Conservation (phyloP, 2,329 filamentous ascomycete species). For the Pseudopyricularia javanii region DNA sequence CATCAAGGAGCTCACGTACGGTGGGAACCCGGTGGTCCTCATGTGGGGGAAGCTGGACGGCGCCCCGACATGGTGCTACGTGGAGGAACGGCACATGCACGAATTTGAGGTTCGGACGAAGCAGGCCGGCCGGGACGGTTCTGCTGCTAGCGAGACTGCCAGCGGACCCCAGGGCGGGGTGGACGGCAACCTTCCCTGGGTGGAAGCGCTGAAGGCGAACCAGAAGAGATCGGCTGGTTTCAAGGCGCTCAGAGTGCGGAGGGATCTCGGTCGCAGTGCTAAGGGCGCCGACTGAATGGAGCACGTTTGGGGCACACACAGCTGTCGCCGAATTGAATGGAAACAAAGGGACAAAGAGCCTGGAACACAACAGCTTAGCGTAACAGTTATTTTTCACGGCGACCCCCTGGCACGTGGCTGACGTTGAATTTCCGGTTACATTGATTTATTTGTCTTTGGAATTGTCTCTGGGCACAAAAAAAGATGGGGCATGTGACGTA, state of each 20-base stretch:
- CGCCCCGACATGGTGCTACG: conserved; percentile 58
- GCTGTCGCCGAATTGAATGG: too few relatives aligned
- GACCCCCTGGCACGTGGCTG: too few relatives aligned
- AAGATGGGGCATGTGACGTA: too few relatives aligned
- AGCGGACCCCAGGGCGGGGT: neutral
- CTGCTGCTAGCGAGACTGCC: conserved; percentile 1
- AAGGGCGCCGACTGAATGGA: conserved; percentile 3
- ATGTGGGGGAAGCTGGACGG: conserved; percentile 55
- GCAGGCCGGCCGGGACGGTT: conserved; percentile 14
- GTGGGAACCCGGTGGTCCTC: conserved; percentile 42
- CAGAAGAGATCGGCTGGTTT: conserved; percentile 45
- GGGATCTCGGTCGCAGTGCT: conserved; percentile 40
- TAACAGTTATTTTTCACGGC: too few relatives aligned
- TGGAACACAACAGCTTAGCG: too few relatives aligned
- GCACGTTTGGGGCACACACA: too few relatives aligned
- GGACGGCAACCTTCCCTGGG: conserved; percentile 37
- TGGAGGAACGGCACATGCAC: conserved; percentile 43
- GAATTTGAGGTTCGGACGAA: conserved; percentile 12
- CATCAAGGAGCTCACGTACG: conserved; percentile 25
- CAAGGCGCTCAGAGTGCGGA: conserved; percentile 50
- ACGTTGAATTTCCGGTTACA: too few relatives aligned
- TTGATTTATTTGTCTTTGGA: too few relatives aligned
- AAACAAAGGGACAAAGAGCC: too few relatives aligned
- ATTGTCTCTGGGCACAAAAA: too few relatives aligned
- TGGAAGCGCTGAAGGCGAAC: conserved; percentile 42